Conservation (phyloP, 495 filamentous ascomycete genomes). For the Cercophora scortea region DNA sequence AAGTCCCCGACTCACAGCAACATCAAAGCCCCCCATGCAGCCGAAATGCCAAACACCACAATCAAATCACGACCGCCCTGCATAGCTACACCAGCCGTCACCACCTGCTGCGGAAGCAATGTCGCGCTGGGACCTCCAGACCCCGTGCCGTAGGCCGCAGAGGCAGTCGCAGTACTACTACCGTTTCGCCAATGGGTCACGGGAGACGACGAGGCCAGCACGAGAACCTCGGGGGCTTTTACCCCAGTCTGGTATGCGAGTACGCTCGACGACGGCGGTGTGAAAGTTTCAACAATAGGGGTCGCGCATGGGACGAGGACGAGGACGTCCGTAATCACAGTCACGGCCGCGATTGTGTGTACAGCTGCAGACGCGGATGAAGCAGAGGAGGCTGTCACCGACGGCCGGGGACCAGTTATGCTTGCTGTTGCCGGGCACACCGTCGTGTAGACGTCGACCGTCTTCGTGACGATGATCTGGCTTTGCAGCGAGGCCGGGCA, state of each 20-base stretch:
- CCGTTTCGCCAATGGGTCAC: too few species aligned
- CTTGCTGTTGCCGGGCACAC: slow-evolving; percentile 38
- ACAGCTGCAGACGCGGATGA: background rate
- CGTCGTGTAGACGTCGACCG: slow-evolving; percentile 48
- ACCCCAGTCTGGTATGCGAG: background rate
- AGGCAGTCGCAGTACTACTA: too few species aligned
- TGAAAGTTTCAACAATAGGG: slow-evolving; percentile 14
- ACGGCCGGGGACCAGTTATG: background rate
- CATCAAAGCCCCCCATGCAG: too few species aligned
- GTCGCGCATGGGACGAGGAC: slow-evolving; percentile 12
- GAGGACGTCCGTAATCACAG: slow-evolving; percentile 5
- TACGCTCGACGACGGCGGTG: background rate
- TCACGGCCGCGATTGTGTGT: background rate
- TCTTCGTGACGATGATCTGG: slow-evolving; percentile 38
- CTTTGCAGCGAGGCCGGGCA: slow-evolving; percentile 38
- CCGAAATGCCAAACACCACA: too few species aligned
- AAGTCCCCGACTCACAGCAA: too few species aligned
- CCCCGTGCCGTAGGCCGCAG: too few species aligned
- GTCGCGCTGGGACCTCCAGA: too few species aligned
- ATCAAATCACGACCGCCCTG: too few species aligned
- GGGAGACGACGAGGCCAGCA: background rate
- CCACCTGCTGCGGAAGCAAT: too few species aligned
- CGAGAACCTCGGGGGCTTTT: too few species aligned
- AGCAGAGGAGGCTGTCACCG: background rate
- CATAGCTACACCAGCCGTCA: too few species aligned